A percentile compares a stretch with the other conserved stretches of the same genome.
These are phyloP conservation scores for Murraya koenigii DNA, from an alignment of 345 rosid species.

Conservation along the genomic window DNA sequence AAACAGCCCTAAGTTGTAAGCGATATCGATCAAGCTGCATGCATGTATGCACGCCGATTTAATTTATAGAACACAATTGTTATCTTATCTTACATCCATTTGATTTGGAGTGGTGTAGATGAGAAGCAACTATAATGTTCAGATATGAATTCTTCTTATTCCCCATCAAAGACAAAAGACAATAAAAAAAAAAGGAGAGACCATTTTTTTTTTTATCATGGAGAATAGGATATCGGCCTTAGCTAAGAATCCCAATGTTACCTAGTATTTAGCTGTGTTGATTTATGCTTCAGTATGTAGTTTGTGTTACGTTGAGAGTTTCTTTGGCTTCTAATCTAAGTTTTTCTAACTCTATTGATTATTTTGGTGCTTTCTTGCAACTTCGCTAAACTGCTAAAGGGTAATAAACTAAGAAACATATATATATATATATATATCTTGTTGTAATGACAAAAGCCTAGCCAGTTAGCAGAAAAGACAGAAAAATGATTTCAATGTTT, in stretches of 20 bases:
- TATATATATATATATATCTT: background rate
- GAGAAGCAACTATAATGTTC: background rate
- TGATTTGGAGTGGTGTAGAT: background rate
- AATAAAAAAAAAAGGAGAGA: background rate
- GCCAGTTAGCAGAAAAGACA: background rate
- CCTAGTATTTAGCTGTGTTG: background rate
- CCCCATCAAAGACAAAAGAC: no score
- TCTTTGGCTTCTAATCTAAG: slow-evolving; percentile 3
- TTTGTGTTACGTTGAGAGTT: background rate
- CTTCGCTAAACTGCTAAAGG: background rate
- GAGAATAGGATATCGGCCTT: background rate
- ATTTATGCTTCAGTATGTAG: background rate
- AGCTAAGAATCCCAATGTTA: background rate
- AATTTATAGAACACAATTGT: slow-evolving; percentile 4
- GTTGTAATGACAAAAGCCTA: background rate
- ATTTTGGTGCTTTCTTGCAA: background rate
- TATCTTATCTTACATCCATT: background rate
- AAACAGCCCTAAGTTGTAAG: background rate
- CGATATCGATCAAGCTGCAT: background rate
- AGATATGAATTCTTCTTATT: no score
- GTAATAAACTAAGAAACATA: background rate
- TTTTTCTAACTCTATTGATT: background rate
- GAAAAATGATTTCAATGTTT: background rate
- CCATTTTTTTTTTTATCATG: background rate
- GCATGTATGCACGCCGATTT: background rate